Percentiles rank a stretch among this genome's conserved stretches.
These are phyloP conservation scores for Gigaspora rosea DNA, from an alignment of 192 early-diverging fungal species.

Conservation along the genomic window DNA sequence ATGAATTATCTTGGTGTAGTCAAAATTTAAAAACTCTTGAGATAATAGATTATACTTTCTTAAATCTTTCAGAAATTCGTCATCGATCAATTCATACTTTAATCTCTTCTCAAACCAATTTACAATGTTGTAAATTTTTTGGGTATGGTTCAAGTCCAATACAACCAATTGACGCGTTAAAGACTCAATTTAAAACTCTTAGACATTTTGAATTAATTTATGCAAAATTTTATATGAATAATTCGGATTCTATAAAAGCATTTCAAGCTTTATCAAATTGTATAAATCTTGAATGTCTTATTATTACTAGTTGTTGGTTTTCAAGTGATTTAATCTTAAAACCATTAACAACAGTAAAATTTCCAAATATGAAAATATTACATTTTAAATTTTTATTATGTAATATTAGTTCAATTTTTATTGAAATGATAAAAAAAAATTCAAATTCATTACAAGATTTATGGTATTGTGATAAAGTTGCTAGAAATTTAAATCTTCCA, in stretches of 20 bases:
- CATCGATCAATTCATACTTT: neutral
- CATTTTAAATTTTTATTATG: neutral
- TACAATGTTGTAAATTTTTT: slow-evolving; percentile 18
- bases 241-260: neutral
- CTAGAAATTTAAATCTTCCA: neutral
- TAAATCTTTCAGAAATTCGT: neutral
- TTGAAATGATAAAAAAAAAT: neutral
- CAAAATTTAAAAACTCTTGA: slow-evolving; percentile 6
- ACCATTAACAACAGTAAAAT: neutral
- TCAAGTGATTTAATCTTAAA: neutral
- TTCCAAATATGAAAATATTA: neutral
- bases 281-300: neutral
- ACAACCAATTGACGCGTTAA: neutral
- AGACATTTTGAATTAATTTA: slow-evolving; percentile 19
- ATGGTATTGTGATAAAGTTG: slow-evolving; percentile 7
- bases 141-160: slow-evolving; percentile 7
- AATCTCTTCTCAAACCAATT: neutral
- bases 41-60: slow-evolving; percentile 6
- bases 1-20: neutral
- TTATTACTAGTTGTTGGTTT: slow-evolving; percentile 7
- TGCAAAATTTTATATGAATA: neutral
- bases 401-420: neutral
- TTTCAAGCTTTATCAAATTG: slow-evolving; percentile 3
- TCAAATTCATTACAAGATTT: neutral
- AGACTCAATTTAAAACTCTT: neutral